Evolutionary conservation across 139 green algal species (phyloP).

Genomic region (Gonium pectorale): DNA sequence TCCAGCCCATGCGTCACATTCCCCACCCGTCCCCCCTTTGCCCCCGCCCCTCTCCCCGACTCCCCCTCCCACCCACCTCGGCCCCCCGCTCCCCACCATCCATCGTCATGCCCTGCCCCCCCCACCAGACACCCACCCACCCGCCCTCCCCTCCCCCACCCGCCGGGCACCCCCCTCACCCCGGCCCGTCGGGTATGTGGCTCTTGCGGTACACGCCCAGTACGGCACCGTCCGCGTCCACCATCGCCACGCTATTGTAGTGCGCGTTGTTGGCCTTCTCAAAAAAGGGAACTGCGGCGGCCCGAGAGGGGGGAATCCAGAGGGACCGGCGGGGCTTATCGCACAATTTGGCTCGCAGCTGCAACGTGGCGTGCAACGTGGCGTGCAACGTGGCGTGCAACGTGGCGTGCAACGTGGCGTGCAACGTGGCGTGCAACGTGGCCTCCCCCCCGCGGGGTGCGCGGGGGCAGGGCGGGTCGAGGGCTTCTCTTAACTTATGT

Average conservation of each 20-base stretch:
- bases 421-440: no score
- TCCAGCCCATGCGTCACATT: neutral
- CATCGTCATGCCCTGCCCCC: neutral
- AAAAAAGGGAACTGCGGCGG: conserved; percentile 74
- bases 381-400: no score
- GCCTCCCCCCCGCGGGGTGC: no score
- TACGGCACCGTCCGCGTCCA: conserved; percentile 71
- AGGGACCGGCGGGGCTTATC: no score
- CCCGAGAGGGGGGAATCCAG: neutral
- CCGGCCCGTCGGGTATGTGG: conserved; percentile 82
- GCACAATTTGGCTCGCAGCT: no score
- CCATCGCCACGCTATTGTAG: conserved; percentile 79
- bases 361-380: no score
- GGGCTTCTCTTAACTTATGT: no score
- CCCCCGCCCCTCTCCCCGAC: neutral
- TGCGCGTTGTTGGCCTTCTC: conserved; percentile 68
- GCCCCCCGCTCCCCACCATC: neutral
- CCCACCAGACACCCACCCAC: neutral
- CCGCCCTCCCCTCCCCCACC: neutral
- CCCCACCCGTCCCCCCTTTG: neutral
- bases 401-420: no score
- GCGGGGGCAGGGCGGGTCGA: no score
- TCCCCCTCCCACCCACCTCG: neutral
- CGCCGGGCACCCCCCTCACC: conserved; percentile 43
- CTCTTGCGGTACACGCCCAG: conserved; percentile 79